Base-by-base conservation (phyloP, 208 protist species). In the Pavlovales sp. region DNA sequence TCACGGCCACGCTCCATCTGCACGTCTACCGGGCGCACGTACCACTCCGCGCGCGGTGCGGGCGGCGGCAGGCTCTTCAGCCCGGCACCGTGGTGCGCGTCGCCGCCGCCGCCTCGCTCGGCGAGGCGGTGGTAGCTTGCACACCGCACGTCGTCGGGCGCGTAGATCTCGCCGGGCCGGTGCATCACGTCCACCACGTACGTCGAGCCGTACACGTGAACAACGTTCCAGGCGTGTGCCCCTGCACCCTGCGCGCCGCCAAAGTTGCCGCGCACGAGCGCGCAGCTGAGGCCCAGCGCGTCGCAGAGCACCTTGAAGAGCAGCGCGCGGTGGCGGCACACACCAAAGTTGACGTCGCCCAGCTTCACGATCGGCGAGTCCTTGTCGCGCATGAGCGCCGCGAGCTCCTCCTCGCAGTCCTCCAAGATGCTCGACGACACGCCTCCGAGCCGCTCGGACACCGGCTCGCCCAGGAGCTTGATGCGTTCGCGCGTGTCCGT, bases 231-330 rank as follows among this genome's bases (percentile, higher is more conserved):
- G 22, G 57, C 57, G 57, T 71, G 57, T 28, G 57, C 57, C 18
- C 57, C 57, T 5, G 18, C 57, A 30, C 1, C 5, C 18, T 32
- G 2, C 22, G 57, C 32, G 14, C 57, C 57, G 11, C 20, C 44
- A 20, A 7, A 7, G 57, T 71, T 30, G 57, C 57, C 57, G 57
- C 57, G 57, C 57, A 71, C 57, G 14, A 71, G 57, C 57, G 18
- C 18, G 57, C 57, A 71, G 22, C 1, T 28, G 57, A 71, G 20
- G 57, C 57, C 57, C 57, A 71, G 22, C 57, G 5, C 26, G 26
- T 71, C 57, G 57, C 57, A 71, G 22, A 71, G 57, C 57, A 71
- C 57, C 57, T 71, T 71, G 57, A 71, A 71, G 57, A 71, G 57
- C 57, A 71, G 57, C 57, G 57, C 57, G 57, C 57, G 57, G 57